Conservation (phyloP, 2,329 filamentous ascomycete species). For the Colletotrichum trifolii region DNA sequence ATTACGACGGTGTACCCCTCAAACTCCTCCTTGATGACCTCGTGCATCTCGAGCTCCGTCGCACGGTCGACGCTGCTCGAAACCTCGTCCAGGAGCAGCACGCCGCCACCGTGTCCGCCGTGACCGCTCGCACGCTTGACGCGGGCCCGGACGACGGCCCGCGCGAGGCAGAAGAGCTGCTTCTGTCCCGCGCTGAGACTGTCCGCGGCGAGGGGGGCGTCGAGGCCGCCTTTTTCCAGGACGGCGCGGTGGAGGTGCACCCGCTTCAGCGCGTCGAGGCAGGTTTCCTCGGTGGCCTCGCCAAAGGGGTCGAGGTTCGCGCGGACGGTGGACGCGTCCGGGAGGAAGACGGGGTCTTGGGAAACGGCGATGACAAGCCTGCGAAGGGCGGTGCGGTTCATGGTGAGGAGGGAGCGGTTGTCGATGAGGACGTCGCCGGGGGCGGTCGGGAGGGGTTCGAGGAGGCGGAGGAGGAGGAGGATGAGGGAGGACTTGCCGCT, state of each 20-base stretch:
- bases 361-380: slow-evolving; percentile 62
- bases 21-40: slow-evolving; percentile 45
- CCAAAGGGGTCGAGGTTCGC: slow-evolving; percentile 56
- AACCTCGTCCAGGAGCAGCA: slow-evolving; percentile 49
- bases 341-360: slow-evolving; percentile 65
- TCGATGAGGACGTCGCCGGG: slow-evolving; percentile 55
- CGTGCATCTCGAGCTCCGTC: slow-evolving; percentile 47
- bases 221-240: slow-evolving; percentile 47
- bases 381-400: slow-evolving; percentile 57
- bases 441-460: slow-evolving; percentile 49
- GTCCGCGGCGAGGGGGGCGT: slow-evolving; percentile 55
- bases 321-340: slow-evolving; percentile 52
- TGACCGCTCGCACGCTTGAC: slow-evolving; percentile 39
- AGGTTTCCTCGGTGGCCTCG: slow-evolving; percentile 46
- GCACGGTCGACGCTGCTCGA: slow-evolving; percentile 47
- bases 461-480: slow-evolving; percentile 52
- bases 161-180: slow-evolving; percentile 72
- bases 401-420: slow-evolving; percentile 45
- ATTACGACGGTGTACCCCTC: slow-evolving; percentile 58
- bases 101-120: slow-evolving; percentile 29
- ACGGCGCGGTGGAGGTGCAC: slow-evolving; percentile 49
- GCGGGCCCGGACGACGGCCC: slow-evolving; percentile 62
- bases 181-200: slow-evolving; percentile 68
- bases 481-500: slow-evolving; percentile 58
- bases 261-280: slow-evolving; percentile 47